These are phyloP conservation scores for Sinapis alba DNA, from an alignment of 441 rosid species.

Conservation along the genomic window DNA sequence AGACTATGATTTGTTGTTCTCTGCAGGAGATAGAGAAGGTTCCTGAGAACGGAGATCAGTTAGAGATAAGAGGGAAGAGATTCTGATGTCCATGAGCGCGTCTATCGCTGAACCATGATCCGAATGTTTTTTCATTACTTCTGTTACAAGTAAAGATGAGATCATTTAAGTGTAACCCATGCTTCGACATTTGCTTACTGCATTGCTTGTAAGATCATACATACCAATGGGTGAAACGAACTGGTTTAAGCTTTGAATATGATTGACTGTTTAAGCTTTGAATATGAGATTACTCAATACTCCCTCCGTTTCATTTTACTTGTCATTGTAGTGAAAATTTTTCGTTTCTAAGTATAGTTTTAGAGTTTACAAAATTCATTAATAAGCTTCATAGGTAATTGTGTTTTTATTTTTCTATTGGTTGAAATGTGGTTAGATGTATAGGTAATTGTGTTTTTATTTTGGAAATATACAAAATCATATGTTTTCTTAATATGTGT, in stretches of 20 bases:
- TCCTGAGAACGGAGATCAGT: conserved; percentile 85
- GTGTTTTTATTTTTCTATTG: no score
- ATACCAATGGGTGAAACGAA: neutral
- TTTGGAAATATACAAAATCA: no score
- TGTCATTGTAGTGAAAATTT: no score
- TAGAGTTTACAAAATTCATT: no score
- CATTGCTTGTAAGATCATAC: neutral
- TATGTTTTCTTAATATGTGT: no score
- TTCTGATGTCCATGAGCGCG: conserved; percentile 35
- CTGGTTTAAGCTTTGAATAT: conserved; percentile 10
- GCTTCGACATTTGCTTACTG: neutral
- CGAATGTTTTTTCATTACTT: neutral
- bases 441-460: no score
- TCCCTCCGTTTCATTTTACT: no score
- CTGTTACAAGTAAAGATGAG: conserved; percentile 10
- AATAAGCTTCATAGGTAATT: no score
- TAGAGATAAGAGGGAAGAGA: conserved; percentile 88
- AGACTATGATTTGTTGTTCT: neutral
- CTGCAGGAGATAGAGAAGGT: conserved; percentile 82
- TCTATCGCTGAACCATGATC: neutral
- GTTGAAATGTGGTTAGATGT: no score
- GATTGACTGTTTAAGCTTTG: no score
- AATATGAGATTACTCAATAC: no score
- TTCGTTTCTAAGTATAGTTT: no score
- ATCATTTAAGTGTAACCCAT: neutral